Percentiles rank a stretch among this genome's conserved stretches.
These are phyloP conservation scores for Erythrobasidium yunnanense DNA, from an alignment of 768 basidiomycete species.

Conservation along the genomic window DNA sequence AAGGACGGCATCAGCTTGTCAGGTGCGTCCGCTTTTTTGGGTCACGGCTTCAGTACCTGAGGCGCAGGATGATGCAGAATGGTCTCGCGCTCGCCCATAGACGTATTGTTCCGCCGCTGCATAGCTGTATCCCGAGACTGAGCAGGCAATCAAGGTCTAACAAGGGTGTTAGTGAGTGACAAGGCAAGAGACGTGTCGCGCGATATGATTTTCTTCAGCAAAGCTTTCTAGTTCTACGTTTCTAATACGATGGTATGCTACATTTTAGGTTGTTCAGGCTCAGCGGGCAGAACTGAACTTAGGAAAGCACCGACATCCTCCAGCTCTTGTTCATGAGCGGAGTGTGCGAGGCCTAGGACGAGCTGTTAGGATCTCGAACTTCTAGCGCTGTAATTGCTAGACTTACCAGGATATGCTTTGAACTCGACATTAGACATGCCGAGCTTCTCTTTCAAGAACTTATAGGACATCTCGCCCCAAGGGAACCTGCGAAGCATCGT, in stretches of 20 bases:
- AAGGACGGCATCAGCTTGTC: background rate
- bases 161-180: no score
- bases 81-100: slow-evolving; percentile 52
- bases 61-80: slow-evolving; percentile 19
- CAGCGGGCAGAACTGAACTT: slow-evolving; percentile 11
- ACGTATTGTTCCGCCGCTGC: slow-evolving; percentile 47
- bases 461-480: slow-evolving; percentile 21
- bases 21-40: no score
- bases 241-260: background rate
- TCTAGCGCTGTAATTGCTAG: background rate
- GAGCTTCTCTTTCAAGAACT: slow-evolving; percentile 25
- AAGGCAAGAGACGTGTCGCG: no score
- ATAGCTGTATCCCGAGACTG: no score
- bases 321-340: slow-evolving; percentile 21
- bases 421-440: slow-evolving; percentile 26
- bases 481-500: background rate
- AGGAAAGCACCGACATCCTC: slow-evolving; percentile 9
- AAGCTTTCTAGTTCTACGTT: background rate
- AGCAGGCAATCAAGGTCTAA: no score
- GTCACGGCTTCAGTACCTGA: no score
- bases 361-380: background rate
- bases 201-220: no score
- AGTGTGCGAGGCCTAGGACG: slow-evolving; percentile 4
- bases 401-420: slow-evolving; percentile 19
- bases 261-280: background rate